Evolutionary conservation across 2,329 filamentous ascomycete genomes (phyloP), one percentile per base, ranked within the genome.

Genomic region (Xylaria sp.): DNA sequence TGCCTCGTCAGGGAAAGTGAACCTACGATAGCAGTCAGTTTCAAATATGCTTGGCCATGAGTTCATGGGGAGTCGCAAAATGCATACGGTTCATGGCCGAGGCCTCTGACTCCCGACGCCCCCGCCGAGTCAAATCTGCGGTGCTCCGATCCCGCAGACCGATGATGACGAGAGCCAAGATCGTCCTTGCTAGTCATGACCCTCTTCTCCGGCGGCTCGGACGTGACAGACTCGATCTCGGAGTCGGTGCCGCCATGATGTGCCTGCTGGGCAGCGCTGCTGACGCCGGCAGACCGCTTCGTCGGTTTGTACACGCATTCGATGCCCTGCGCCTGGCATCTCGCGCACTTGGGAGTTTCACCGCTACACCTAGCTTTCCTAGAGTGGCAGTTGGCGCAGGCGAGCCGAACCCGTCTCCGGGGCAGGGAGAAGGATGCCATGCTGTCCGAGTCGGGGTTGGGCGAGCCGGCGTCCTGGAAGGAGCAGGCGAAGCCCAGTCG

Each of bases 361-460:
- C 82, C 82, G 48, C 78, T 83, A 69, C 82, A 85, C 44, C 81
- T 74, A 24, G 82, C 82, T 64, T 85, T 85, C 61, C 81, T 75
- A 29, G 79, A 78, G 59, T 85, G 82, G 66, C 82, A 85, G 63
- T 77, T 82, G 63, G 79, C 74, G 61, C 82, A 85, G 22, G 82
- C 82, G 66, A 82, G 76, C 41, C 81, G 76, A 40, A 83, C 82
- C 19, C 82, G 79, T 37, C 81, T 76, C 39, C 80, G 72, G 6
- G 81, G 78, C 46, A 82, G 65, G n/a, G 74, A 70, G 45, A 76
- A 74, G 42, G 73, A 66, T 11, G 74, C 73, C 24, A 73, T 61
- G 49, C 72, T 66, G 48, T 70, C 68, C 50, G 61, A 59, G 50
- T 70, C 68, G 54, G 57, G 64, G 57, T 69, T 69, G 20, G 64